A percentile compares a stretch with the other conserved stretches of the same genome.
Evolutionary conservation across 1,139 yeast genomes (phyloP).

Genomic region (Yamadazyma membranifaciens): DNA sequence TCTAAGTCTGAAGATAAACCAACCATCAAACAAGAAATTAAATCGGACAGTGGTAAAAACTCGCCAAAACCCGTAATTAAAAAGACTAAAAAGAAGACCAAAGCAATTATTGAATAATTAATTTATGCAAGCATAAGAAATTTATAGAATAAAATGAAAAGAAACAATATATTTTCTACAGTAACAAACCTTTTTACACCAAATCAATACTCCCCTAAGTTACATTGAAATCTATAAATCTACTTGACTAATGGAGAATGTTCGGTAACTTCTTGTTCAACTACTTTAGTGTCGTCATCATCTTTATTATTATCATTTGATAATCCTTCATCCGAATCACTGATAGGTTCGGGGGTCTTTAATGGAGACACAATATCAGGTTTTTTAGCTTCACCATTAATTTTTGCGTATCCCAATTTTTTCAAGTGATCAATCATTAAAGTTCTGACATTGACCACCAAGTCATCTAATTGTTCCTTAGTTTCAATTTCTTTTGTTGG

Average conservation of each 20-base stretch:
- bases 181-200: conserved; percentile 5
- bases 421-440: conserved; percentile 31
- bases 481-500: conserved; percentile 53
- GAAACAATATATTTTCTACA: conserved; percentile 6
- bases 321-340: conserved; percentile 14
- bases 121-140: conserved; percentile 1
- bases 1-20: not conserved
- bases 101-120: conserved; percentile 26
- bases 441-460: conserved; percentile 39
- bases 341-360: conserved; percentile 8
- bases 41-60: conserved; percentile 2
- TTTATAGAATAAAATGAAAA: not conserved
- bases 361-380: conserved; percentile 9
- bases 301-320: conserved; percentile 17
- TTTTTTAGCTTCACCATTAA: conserved; percentile 6
- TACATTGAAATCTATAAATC: conserved; percentile 4
- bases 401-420: conserved; percentile 33
- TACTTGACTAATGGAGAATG: conserved; percentile 20
- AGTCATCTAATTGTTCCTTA: conserved; percentile 54
- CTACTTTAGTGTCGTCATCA: conserved; percentile 15
- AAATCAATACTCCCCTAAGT: not conserved
- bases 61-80: conserved; percentile 22
- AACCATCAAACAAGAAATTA: not conserved
- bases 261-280: conserved; percentile 12
- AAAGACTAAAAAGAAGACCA: conserved; percentile 32